Percentiles rank a stretch among this genome's conserved stretches.
Conservation (phyloP, 768 basidiomycete species). For the Lentinus brumalis region DNA sequence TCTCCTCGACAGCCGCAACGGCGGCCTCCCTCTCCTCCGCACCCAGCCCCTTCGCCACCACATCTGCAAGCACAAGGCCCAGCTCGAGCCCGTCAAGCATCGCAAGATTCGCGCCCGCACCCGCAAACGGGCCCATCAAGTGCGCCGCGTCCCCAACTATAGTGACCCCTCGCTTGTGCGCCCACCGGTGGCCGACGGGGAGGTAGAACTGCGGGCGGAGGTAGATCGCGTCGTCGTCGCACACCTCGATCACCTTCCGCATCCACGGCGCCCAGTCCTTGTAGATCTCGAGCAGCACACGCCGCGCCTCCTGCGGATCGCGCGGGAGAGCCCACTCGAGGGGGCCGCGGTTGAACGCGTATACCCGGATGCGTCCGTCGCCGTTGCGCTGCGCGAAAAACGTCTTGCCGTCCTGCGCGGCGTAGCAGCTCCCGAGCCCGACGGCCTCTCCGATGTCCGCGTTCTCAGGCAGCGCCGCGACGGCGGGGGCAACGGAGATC, state of each 20-base stretch:
- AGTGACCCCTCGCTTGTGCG: constrained; percentile 1
- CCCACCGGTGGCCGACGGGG: constrained; percentile 16
- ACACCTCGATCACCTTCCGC: constrained; percentile 5
- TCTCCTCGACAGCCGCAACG: too few relatives aligned
- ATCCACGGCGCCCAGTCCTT: constrained; percentile 15
- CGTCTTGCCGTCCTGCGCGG: constrained; percentile 27
- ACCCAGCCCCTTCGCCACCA: too few relatives aligned
- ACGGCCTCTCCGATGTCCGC: constrained; percentile 17
- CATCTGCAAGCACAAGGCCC: constrained; percentile 5
- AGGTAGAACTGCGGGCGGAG: constrained; percentile 18
- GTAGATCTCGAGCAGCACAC: constrained; percentile 1
- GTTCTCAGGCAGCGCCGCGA: not conserved
- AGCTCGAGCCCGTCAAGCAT: constrained; percentile 4
- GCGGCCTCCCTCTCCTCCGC: too few relatives aligned
- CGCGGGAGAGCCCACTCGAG: constrained; percentile 11
- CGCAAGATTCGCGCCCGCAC: too few relatives aligned
- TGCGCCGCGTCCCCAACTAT: not conserved
- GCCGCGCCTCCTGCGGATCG: constrained; percentile 10
- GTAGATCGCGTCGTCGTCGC: constrained; percentile 8
- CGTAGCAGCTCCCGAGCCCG: constrained; percentile 33
- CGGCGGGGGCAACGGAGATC: constrained; percentile 7
- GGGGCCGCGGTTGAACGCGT: constrained; percentile 12
- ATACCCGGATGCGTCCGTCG: constrained; percentile 19
- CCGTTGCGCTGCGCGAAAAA: constrained; percentile 37
- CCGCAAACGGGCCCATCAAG: too few relatives aligned